Evolutionary conservation across 2,329 filamentous ascomycete genomes (phyloP).

Genomic region (Geosmithia morbida): DNA sequence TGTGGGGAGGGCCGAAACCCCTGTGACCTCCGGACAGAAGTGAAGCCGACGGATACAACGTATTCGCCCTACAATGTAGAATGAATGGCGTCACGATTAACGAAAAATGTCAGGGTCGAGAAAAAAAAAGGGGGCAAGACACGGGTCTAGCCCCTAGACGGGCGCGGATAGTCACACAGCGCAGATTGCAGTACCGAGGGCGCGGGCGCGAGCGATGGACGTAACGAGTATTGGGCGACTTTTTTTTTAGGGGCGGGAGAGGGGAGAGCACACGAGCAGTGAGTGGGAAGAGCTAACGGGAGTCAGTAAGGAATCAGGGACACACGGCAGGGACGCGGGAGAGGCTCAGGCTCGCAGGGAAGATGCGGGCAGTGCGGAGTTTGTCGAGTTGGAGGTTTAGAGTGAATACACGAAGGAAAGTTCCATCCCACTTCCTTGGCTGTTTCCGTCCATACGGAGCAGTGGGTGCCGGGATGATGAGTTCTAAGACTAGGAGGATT

Average conservation of each 20-base stretch:
- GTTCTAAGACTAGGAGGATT: neutral
- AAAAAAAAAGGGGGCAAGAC: neutral
- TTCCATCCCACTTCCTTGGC: neutral
- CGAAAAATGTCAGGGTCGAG: neutral
- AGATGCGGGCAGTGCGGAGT: neutral
- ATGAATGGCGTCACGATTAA: neutral
- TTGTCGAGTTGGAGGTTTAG: neutral
- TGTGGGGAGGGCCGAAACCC: neutral
- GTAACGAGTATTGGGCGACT: neutral
- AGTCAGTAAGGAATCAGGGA: too few species aligned
- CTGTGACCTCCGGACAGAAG: neutral
- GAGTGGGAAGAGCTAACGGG: neutral
- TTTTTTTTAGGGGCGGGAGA: neutral
- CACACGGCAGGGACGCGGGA: neutral
- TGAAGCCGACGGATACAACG: neutral
- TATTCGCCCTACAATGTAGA: neutral
- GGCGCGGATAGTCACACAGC: neutral
- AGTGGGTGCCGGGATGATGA: too few species aligned
- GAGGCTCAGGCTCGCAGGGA: neutral
- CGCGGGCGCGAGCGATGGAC: neutral
- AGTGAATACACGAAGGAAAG: neutral
- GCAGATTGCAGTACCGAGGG: neutral
- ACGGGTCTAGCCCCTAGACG: neutral
- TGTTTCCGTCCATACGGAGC: neutral
- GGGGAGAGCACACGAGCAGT: neutral